Evolutionary conservation across 2,329 filamentous ascomycete species (phyloP), one percentile per base, ranked within the genome.

Genomic region (Bipolaris gigantea): DNA sequence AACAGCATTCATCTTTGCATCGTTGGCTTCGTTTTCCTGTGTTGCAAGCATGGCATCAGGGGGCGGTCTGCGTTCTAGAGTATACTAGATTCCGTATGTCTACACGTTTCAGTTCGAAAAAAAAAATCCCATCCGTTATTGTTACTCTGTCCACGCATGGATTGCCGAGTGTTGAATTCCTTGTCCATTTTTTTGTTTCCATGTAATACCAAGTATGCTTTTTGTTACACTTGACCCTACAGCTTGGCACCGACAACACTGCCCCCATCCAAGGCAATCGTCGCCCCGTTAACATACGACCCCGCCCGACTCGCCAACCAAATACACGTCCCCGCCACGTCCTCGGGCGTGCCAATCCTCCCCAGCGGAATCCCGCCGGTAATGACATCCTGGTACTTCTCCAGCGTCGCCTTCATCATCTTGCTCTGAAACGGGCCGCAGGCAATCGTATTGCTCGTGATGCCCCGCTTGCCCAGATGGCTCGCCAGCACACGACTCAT

Each of bases 391-490:
- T 81, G 77, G 53, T 81, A 81, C 30, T 85, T 79, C 51, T 83
- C 76, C 63, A 87, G 80, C 74, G 88, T 89, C 1, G 83, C 81
- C 35, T 85, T 87, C 88, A 89, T 90, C 81, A 89, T 88, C 66
- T 86, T 88, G 16, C 85, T 87, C 60, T 85, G 79, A 56, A 88
- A 89, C 3, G 88, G 87, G 3, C 88, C 88, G 56, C 87, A 90
- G 5, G 88, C 88, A 51, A 91, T 74, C 3, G 85, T 84, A 68
- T 91, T 91, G 58, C 80, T 82, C 23, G 85, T 88, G 55, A 89
- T 81, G 48, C 82, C 78, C 39, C 82, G 66, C 52, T 81, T 81
- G 0, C 85, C 86, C 32, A 89, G 73, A 64, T 86, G 86, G 34
- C 78, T 76, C 0, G 86, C 85, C 10, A 89, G 74, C 67, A 89